phyloP scores from a whole-genome alignment of 164 flowering plant genomes.

The Vitis riparia region DNA sequence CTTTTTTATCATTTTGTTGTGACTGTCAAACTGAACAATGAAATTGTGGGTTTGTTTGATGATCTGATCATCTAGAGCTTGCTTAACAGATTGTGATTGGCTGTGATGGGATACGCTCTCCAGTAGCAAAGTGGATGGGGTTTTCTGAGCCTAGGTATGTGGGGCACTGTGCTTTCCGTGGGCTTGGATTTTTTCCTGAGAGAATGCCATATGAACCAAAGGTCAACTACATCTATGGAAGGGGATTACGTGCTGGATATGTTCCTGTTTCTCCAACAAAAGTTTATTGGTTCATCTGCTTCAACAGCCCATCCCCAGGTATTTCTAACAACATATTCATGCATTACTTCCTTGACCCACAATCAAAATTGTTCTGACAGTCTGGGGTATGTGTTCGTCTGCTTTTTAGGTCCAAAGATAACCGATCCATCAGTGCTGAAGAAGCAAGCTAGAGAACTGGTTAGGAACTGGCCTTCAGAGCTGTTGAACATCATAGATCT shows the following conservation, averaged over 20 bases:
- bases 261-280: slow-evolving; percentile 84
- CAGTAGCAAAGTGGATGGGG: slow-evolving; percentile 93
- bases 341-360: not conserved
- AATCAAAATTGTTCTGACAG: not conserved
- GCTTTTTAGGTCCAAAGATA: slow-evolving; percentile 60
- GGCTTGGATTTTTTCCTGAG: slow-evolving; percentile 65
- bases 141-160: slow-evolving; percentile 76
- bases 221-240: slow-evolving; percentile 80
- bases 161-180: slow-evolving; percentile 90
- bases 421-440: slow-evolving; percentile 59
- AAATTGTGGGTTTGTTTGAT: too few species aligned
- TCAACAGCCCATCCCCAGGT: slow-evolving; percentile 86
- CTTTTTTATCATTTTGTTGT: not conserved
- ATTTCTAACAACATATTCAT: not conserved
- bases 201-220: slow-evolving; percentile 73
- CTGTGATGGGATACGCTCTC: slow-evolving; percentile 89
- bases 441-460: slow-evolving; percentile 56
- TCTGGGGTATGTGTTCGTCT: not conserved
- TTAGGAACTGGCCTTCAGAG: slow-evolving; percentile 67
- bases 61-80: too few species aligned
- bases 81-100: slow-evolving; percentile 72
- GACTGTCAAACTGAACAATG: too few species aligned
- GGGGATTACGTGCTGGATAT: slow-evolving; percentile 82
- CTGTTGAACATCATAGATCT: slow-evolving; percentile 47
- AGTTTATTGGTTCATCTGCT: slow-evolving; percentile 96